phyloP scores from a whole-genome alignment of 2,329 filamentous ascomycete species.

The Drechslerella stenobrocha region DNA sequence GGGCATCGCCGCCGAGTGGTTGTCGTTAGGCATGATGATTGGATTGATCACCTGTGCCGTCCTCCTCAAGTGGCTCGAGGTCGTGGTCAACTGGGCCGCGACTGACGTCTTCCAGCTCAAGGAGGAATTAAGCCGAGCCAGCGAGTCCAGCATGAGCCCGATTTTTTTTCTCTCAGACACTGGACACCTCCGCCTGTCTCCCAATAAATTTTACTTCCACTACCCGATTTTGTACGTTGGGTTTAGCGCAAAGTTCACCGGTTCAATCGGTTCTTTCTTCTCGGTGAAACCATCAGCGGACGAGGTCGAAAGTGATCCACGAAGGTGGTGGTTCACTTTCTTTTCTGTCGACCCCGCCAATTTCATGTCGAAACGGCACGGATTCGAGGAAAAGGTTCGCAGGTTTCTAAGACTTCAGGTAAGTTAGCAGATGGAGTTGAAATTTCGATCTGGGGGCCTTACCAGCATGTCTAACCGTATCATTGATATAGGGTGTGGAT shows the following conservation, averaged over 20 bases:
- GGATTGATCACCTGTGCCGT: not conserved
- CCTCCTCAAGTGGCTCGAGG: not conserved
- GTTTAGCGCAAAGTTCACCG: conserved; percentile 67
- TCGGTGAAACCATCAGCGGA: conserved; percentile 56
- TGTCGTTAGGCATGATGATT: no score
- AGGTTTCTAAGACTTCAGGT: conserved; percentile 63
- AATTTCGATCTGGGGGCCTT: not conserved
- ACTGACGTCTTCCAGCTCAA: conserved; percentile 49
- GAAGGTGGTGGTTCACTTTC: conserved; percentile 54
- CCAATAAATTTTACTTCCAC: conserved; percentile 68
- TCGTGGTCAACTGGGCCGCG: conserved; percentile 11
- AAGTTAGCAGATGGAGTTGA: conserved; percentile 6
- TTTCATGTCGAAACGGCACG: conserved; percentile 62
- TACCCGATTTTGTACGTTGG: conserved; percentile 73
- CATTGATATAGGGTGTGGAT: conserved; percentile 61
- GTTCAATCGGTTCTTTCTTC: conserved; percentile 62
- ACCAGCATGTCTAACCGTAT: conserved; percentile 2
- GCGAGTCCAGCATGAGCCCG: conserved; percentile 55
- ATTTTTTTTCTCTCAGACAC: conserved; percentile 69
- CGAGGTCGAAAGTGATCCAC: conserved; percentile 52
- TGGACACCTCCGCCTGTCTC: conserved; percentile 68
- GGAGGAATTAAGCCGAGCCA: conserved; percentile 38
- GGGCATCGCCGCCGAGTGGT: no score
- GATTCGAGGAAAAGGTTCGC: conserved; percentile 66
- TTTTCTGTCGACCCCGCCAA: conserved; percentile 53